phyloP scores from a whole-genome alignment of 176 grass and related monocot genomes.

The Typha latifolia region DNA sequence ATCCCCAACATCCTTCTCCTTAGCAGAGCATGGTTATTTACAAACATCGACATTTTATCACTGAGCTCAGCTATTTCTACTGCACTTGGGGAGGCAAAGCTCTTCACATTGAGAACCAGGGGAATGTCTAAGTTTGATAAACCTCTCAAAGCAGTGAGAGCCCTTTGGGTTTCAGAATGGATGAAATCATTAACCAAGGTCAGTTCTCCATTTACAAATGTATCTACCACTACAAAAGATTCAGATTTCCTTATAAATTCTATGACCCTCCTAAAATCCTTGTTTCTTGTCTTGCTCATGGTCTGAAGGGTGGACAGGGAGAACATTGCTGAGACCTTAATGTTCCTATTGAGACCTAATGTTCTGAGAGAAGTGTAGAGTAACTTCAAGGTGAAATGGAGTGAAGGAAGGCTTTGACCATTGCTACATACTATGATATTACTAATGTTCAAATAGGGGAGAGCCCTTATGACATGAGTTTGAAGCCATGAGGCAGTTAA shows the following conservation, averaged over 20 bases:
- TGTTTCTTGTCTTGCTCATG: not conserved
- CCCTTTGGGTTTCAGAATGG: no score
- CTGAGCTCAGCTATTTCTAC: not conserved
- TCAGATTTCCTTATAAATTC: not conserved
- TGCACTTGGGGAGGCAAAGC: not conserved
- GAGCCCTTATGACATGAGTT: not conserved
- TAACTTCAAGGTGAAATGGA: not conserved
- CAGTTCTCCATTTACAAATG: not conserved
- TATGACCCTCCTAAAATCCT: not conserved
- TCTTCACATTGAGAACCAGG: constrained; percentile 3
- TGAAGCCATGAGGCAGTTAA: not conserved
- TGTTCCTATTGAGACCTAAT: not conserved
- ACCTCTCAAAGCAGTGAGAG: not conserved
- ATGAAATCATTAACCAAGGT: no score
- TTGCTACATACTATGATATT: not conserved
- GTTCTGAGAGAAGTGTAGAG: not conserved
- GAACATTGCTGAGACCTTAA: not conserved
- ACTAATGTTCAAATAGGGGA: not conserved
- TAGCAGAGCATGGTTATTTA: not conserved
- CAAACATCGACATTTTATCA: not conserved
- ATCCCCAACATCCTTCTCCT: not conserved
- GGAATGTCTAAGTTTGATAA: not conserved
- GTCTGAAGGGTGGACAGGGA: not conserved
- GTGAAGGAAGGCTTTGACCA: not conserved
- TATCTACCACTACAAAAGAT: not conserved